phyloP scores from a whole-genome alignment of 306 rosid genomes.

The Albizia julibrissin region DNA sequence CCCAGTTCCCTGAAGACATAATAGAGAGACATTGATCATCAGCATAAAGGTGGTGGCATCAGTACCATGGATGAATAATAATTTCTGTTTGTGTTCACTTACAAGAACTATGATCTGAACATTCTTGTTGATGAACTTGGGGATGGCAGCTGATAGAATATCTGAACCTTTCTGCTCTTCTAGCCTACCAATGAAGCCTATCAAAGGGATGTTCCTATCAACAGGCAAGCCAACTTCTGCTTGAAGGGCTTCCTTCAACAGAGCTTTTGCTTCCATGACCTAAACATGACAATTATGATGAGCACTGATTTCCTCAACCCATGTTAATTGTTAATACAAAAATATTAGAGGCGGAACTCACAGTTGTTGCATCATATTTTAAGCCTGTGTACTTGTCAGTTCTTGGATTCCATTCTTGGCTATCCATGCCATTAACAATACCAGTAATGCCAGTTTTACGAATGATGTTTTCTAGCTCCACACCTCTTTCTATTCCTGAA shows the following conservation, averaged over 20 bases:
- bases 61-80: not conserved
- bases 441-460: slow-evolving; percentile 53
- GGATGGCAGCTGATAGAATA: slow-evolving; percentile 80
- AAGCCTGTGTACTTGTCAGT: slow-evolving; percentile 55
- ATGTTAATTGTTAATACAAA: not conserved
- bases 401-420: slow-evolving; percentile 72
- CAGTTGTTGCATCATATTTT: slow-evolving; percentile 67
- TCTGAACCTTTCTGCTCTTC: slow-evolving; percentile 99
- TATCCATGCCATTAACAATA: slow-evolving; percentile 82
- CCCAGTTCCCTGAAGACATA: slow-evolving; percentile 68
- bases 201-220: slow-evolving; percentile 69
- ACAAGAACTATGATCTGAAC: slow-evolving; percentile 86
- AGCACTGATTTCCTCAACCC: slow-evolving; percentile 13
- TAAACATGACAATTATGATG: slow-evolving; percentile 33
- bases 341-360: slow-evolving; percentile 37
- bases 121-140: slow-evolving; percentile 54
- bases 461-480: slow-evolving; percentile 57
- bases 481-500: slow-evolving; percentile 56
- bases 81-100: slow-evolving; percentile 27
- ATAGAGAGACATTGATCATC: slow-evolving; percentile 9
- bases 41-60: slow-evolving; percentile 9
- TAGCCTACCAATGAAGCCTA: slow-evolving; percentile 91
- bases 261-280: slow-evolving; percentile 69
- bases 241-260: slow-evolving; percentile 90
- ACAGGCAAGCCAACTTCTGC: slow-evolving; percentile 93